Evolutionary conservation across 495 filamentous ascomycete genomes (phyloP), one percentile per base, ranked within the genome.

Genomic region (Penicillium crystallinum): DNA sequence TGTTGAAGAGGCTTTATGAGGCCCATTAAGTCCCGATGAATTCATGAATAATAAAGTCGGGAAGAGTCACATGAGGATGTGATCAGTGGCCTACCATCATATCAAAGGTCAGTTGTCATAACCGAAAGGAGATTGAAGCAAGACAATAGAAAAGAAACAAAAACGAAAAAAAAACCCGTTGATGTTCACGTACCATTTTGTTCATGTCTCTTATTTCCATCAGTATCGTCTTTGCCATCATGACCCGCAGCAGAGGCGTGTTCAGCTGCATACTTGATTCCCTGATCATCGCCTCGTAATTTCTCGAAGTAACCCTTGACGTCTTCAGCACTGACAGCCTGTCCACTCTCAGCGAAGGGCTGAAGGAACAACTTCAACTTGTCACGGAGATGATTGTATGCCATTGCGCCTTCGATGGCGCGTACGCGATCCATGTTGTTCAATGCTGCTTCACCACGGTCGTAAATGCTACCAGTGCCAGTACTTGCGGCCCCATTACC

Each of bases 371-470:
- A 81, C 77, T 90, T 97, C 12, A 98, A 82, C 61, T 92, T 91
- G 41, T 97, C 92, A 57, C 92, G 91, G 18, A 98, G 79, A 55
- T 93, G 84, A 58, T 96, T 96, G 67, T 97, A 98, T 11, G 88
- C 90, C 90, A 96, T 96, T 10, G 95, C 92, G 17, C 93, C 93
- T 67, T 98, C 91, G 55, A 98, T 96, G 4, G 93, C 93, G 17
- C 84, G 75, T 15, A 97, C 91, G 2, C 93, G 84, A 65, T 97
- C 93, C 17, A 98, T 82, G 54, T 87, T 91, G 66, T 81, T 89
- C 23, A 98, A 76, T 0, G 91, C 93, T 21, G 86, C 88, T 66
- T 97, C 92, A 34, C 92, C 93, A 17, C 89, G 86, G 22, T 97
- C 91, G 27, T 90, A 81, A 4, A 97, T 70, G 56, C 87, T 92